phyloP scores from a whole-genome alignment of 106 monocot species.

The Dioscorea alata region DNA sequence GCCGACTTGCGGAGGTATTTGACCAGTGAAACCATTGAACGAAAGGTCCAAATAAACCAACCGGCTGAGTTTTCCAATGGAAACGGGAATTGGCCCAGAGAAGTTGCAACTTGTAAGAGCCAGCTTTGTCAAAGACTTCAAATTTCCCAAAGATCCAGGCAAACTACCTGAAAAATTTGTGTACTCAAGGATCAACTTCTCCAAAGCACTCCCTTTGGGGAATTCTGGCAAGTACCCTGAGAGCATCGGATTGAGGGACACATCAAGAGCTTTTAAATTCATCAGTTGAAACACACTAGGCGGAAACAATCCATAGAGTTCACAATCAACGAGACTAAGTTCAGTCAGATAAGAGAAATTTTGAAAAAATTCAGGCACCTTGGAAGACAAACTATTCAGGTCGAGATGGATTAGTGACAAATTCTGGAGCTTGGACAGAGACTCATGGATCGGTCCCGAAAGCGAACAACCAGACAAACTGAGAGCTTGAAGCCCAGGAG shows the following conservation, averaged over 20 bases:
- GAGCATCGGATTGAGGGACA: constrained; percentile 44
- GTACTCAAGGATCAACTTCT: constrained; percentile 24
- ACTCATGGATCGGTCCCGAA: constrained; percentile 27
- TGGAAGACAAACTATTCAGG: constrained; percentile 31
- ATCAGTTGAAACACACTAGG: constrained; percentile 23
- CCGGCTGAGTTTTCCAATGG: constrained; percentile 27
- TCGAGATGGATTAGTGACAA: constrained; percentile 29
- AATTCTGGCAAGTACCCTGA: constrained; percentile 40
- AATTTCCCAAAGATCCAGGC: background rate
- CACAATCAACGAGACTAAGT: constrained; percentile 29
- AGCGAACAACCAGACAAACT: constrained; percentile 51
- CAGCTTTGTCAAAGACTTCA: background rate
- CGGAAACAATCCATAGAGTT: constrained; percentile 45
- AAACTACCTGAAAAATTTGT: constrained; percentile 19
- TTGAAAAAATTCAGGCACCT: constrained; percentile 31
- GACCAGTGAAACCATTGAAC: constrained; percentile 43
- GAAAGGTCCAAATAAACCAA: constrained; percentile 60
- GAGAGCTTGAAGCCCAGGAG: constrained; percentile 21
- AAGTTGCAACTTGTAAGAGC: background rate
- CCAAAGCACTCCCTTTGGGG: constrained; percentile 10
- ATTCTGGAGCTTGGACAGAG: constrained; percentile 21
- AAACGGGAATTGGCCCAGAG: constrained; percentile 18
- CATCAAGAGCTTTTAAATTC: constrained; percentile 31
- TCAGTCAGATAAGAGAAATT: constrained; percentile 26
- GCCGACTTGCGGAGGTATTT: constrained; percentile 14